Base-by-base conservation (phyloP, 441 rosid genomes). In the Mallotus japonicus region DNA sequence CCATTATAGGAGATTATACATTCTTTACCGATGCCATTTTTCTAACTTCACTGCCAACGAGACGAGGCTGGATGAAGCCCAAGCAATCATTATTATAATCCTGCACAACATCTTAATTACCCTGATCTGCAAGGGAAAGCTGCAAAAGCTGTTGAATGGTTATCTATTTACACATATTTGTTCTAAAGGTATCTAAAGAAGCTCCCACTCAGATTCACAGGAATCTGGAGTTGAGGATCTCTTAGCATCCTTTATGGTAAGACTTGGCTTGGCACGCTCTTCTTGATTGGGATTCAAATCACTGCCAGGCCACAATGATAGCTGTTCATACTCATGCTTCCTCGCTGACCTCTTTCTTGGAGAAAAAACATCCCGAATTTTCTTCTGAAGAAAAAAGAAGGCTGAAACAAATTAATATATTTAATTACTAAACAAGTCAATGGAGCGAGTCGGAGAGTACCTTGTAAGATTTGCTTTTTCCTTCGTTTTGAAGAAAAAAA, bases 251-350 rank as follows among this genome's bases (percentile, higher is more conserved):
- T 60, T 44, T 12, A 14, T 44, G 0, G 44, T 16, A 53, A 17
- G 68, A 44, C 56, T 62, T 19, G 57, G 37, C 34, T 15, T 57
- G n/a, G 14, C 28, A 55, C 6, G 8, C 28, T 34, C 70, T 63
- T 55, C 49, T 24, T 62, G 17, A 14, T 64, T 60, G 28, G 54
- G 24, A 37, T 57, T 64, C 56, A 70, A 47, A 64, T 78, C 86
- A 73, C 79, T 81, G 6, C 76, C 79, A 47, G 82, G 77, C 82
- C 76, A 70, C 64, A 76, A 61, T 6, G 91, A 89, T 76, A 90
- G 91, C 73, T 80, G 82, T 73, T 87, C 81, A 67, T 92, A 88
- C 73, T 90, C 96, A 46, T 67, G 81, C 71, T 83, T 87, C 86
- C 93, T 89, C 58, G 74, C 60, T 42, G 87, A 81, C 73, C 82